Evolutionary conservation across 1,284 basidiomycete species (phyloP), one percentile per base, ranked within the genome.

Genomic region (Sporisorium iseilematis-ciliati): DNA sequence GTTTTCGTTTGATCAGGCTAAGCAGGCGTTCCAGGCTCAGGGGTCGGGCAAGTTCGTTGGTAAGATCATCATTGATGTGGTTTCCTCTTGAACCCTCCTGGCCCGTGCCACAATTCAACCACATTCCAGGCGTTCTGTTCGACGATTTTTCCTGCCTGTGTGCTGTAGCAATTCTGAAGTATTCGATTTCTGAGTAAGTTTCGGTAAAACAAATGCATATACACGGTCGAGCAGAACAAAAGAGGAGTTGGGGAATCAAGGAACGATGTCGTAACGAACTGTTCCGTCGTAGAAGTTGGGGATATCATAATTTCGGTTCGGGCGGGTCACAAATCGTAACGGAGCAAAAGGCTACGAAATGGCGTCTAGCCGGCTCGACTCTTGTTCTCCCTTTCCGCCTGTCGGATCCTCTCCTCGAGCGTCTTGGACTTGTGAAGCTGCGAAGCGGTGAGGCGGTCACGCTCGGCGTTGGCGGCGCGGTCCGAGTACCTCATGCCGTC

Each of bases 401-500:
- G 78, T 62, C 61, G 74, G 66, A 85, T 81, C 20, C 83, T 65
- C 61, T 84, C 81, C 70, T 85, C 82, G 61, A 84, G 81, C 41
- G 83, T 85, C 76, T 79, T 81, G 59, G 79, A 79, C 76, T 83
- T 83, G 80, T 85, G 80, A 21, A 84, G 74, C 61, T 84, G 79
- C 49, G 80, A 81, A 41, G 83, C 83, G 57, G 82, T 83, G 52
- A 84, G 75, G 38, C 76, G 75, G 50, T 80, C 75, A 33, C 80
- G 76, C 57, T 78, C 79, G 26, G 62, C 63, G 25, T 46, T 29
- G 56, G 46, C 49, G 25, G 52, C 43, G 54, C 82, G 77, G 77
- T 85, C 83, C 25, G 83, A 85, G 82, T 85, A 85, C 29, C 83
- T 66, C 75, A 81, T 84, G 49, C 76, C 75, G 35, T 85, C 83